Base-by-base conservation (phyloP, 257 asterid genomes). In the Jasminum sambac region DNA sequence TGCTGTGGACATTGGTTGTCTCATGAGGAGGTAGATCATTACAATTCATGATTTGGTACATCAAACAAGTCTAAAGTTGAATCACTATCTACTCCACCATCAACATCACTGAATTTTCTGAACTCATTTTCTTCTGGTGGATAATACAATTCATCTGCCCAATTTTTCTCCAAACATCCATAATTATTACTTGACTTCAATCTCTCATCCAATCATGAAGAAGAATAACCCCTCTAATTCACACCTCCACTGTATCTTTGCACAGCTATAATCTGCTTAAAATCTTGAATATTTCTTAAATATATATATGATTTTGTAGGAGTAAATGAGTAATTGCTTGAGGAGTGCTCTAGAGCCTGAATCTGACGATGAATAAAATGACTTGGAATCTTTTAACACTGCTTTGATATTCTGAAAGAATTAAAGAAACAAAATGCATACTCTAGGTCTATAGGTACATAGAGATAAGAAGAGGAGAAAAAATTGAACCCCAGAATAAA, bases 21-120 rank as follows among this genome's bases (percentile, higher is more conserved):
- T 66, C 88, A 26, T 85, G 83, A 38, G 81, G 86, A n/a, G 90
- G 88, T 40, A 85, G 69, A 4, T 80, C 78, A 71, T 72, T 82
- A 90, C 74, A 83, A 74, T 0, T 92, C 93, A 76, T 79, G 89
- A 64, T 85, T 93, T 19, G 91, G 97, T 23, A 93, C 74, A 68
- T 93, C 98, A 48, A 93, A 93, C 36, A 93, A 73, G 77, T 93
- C 98, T 64, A 96, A 90, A 69, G 97, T 93, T 14, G 98, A 87
- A 82, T 93, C 97, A 69, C 88, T 84, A 19, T 90, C 97, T 1
- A 58, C 92, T 2, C 83, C 96, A 50, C 79, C 96, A 39, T 85
- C 88, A 42, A 5, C 78, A 61, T 50, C 73, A 50, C 76, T 69
- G 68, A 78, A 76, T 42, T 83, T 83, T 74, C 60, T 77, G 78